Evolutionary conservation across 352 stramenopile genomes (phyloP).

Genomic region (Phytophthora tubulina): DNA sequence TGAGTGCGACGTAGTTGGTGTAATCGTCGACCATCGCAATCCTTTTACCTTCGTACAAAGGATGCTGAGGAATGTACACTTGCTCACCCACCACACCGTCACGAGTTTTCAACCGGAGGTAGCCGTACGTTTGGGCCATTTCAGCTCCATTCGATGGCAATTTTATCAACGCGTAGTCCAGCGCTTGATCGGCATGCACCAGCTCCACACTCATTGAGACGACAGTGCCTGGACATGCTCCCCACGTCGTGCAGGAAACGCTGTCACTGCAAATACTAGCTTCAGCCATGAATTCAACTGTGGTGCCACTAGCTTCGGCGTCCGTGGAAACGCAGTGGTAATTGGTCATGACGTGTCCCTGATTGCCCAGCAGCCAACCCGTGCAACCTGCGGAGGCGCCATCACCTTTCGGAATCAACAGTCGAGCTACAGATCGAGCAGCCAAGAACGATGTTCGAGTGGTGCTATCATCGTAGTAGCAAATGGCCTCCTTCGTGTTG

Average conservation of each 20-base stretch:
- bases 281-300: constrained; percentile 76
- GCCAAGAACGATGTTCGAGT: constrained; percentile 50
- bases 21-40: constrained; percentile 64
- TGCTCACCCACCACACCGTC: constrained; percentile 42
- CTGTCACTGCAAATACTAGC: constrained; percentile 44
- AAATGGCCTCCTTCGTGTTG: constrained; percentile 69
- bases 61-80: constrained; percentile 70
- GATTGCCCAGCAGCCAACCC: constrained; percentile 66
- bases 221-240: constrained; percentile 52
- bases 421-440: constrained; percentile 55
- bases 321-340: constrained; percentile 70
- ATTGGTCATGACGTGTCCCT: constrained; percentile 77
- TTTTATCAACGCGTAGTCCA: constrained; percentile 77
- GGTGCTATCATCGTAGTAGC: constrained; percentile 47
- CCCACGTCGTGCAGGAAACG: constrained; percentile 46
- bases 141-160: constrained; percentile 42
- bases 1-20: constrained; percentile 48
- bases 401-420: constrained; percentile 58
- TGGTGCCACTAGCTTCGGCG: constrained; percentile 48
- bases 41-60: constrained; percentile 57
- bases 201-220: constrained; percentile 57
- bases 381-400: constrained; percentile 55
- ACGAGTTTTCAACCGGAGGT: constrained; percentile 55
- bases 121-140: constrained; percentile 65
- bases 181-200: constrained; percentile 49